Base-by-base conservation (phyloP, 768 basidiomycete genomes). In the Dioszegia hungarica region DNA sequence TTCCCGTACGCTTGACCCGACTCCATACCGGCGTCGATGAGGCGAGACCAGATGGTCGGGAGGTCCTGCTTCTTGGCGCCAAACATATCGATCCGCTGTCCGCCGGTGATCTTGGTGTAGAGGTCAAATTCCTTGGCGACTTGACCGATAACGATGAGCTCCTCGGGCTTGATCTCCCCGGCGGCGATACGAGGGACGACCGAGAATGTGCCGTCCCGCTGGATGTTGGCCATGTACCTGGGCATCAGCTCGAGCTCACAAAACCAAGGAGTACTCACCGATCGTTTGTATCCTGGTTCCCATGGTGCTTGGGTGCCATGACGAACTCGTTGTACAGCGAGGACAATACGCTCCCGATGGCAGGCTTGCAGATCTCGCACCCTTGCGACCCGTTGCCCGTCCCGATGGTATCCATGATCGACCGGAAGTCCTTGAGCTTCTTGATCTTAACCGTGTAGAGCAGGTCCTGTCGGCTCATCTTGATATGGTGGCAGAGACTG, bases 1-100 rank as follows among this genome's bases (percentile, higher is more conserved):
- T 82, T 82, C 58, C 86, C 86, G 67, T 88, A 88, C 0, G 84
- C 87, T 65, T 87, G 86, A 1, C 87, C 86, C 34, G 84, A 85
- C 73, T 88, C 85, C 61, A 89, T 86, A 8, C 86, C 86, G 3
- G 84, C 85, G 4, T 77, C 73, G 54, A 81, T 78, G 5, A 87
- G 81, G 63, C 82, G 81, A 55, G 58, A 83, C 86, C 82, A 82
- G 25, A 87, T 87, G 22, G 79, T 80, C 0, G 86, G 86, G 11
- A 87, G 77, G 62, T 87, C 86, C 58, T 83, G 81, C 67, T 86
- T 86, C 54, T 78, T 78, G 1, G 86, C 86, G 3, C 87, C 87
- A 59, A 88, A 86, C 68, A 87, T 70, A 63, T 87, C 86, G 56
- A 87, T 82, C 20, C 85, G 82, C 65, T 85, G 84, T 1, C 81